phyloP scores from a whole-genome alignment of 106 monocot species.

The Vanilla planifolia region DNA sequence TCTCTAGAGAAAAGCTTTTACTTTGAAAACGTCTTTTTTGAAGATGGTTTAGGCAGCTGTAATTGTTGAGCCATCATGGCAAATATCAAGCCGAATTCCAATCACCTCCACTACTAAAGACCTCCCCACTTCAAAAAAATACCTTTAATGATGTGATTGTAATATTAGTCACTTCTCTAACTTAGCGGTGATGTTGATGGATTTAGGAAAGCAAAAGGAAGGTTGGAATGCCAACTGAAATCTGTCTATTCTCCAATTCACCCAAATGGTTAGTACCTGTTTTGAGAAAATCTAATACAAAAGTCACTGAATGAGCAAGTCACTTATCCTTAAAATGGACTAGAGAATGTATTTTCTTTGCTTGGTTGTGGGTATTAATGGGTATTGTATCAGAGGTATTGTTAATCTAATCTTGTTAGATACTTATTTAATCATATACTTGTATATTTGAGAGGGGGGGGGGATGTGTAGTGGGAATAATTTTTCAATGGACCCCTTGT shows the following conservation, averaged over 20 bases:
- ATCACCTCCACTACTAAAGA: too few relatives aligned
- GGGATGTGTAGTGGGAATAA: not conserved
- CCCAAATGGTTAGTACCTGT: not conserved
- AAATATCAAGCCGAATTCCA: too few relatives aligned
- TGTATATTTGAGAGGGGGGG: too few relatives aligned
- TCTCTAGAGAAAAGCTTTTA: too few relatives aligned
- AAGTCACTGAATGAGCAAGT: slow-evolving; percentile 8
- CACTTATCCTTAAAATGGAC: slow-evolving; percentile 4
- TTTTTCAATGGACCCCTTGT: not conserved
- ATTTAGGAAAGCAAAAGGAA: not conserved
- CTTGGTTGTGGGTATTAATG: not conserved
- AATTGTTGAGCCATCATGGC: too few relatives aligned
- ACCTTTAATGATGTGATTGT: too few relatives aligned
- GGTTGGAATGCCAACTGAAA: not conserved
- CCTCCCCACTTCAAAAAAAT: too few relatives aligned
- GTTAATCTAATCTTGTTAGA: not conserved
- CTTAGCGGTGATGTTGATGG: too few relatives aligned
- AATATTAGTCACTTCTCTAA: too few relatives aligned
- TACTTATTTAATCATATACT: not conserved
- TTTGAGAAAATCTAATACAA: slow-evolving; percentile 5
- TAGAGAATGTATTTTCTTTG: slow-evolving; percentile 1
- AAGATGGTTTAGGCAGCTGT: too few relatives aligned
- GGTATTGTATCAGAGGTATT: not conserved
- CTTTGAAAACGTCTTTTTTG: too few relatives aligned
- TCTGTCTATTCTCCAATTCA: not conserved